Evolutionary conservation across 345 rosid species (phyloP), one percentile per base, ranked within the genome.

Genomic region (Salix dunnii): DNA sequence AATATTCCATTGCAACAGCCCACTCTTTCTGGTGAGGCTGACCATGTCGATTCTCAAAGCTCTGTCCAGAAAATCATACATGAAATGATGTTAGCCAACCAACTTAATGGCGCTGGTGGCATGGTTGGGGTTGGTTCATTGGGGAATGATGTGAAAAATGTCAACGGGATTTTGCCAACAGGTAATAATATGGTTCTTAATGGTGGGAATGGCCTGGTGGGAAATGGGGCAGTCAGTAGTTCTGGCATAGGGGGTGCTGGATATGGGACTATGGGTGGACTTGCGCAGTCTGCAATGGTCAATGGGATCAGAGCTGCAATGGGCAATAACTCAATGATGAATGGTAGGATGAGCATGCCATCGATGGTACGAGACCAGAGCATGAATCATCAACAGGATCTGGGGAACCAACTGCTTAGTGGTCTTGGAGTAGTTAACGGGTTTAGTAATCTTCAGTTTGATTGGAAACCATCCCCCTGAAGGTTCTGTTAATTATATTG

Each of bases 21-120:
- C 13, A 84, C 88, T 63, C 88, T 83, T 71, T 83, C 90, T 25
- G 70, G 82, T 40, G 97, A 92, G 43, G 88, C 74, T 23, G 97
- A 92, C 65, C 90, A 81, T 6, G 87, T 82, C 48, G 95, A 89
- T 74, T 84, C 98, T 1, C 90, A 85, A 74, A 96, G 92, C 76
- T 88, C 97, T 27, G 98, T 93, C 58, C 95, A 94, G 86, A 96
- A 96, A 83, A 86, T 96, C 76, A 81, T 96, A 67, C 95, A 92
- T 38, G 94, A 90, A 16, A 89, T 91, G 80, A 79, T 93, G 89
- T 86, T 90, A 87, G 82, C 91, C 74, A 78, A 78, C 86, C 95
- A 94, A 77, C 84, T 86, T 43, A 88, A 86, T 58, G 87, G 84
- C 36, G 60, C 80, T 3, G 87, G 91, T 36, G 83, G 88, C 66